Conservation (phyloP, 371 early-diverging fungal genomes). For the Umbelopsis sp. region DNA sequence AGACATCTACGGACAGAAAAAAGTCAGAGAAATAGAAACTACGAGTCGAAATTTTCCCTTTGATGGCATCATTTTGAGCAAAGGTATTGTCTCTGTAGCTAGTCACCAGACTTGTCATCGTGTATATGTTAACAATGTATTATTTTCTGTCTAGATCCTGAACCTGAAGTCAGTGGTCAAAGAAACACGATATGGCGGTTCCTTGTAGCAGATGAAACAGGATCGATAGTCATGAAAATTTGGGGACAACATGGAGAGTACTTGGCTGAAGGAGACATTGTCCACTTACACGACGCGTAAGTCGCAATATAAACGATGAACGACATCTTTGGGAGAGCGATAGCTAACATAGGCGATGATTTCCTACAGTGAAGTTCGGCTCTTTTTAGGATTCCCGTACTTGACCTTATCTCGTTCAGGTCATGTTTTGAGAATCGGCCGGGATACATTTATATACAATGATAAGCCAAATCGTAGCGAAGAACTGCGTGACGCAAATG, state of each 20-base stretch:
- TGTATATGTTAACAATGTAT: background rate
- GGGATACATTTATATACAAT: conserved; percentile 1
- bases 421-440: background rate
- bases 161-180: conserved; percentile 10
- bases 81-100: background rate
- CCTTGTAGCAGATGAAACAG: conserved; percentile 11
- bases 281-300: conserved; percentile 13
- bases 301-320: background rate
- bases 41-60: conserved; percentile 3
- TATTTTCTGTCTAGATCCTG: background rate
- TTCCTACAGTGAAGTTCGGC: conserved; percentile 1
- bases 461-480: conserved; percentile 16
- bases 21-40: background rate
- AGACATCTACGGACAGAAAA: conserved; percentile 14
- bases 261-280: background rate
- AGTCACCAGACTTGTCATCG: background rate
- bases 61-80: background rate
- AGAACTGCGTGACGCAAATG: conserved; percentile 9
- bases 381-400: background rate
- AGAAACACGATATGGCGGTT: conserved; percentile 7
- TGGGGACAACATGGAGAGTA: background rate
- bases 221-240: conserved; percentile 7
- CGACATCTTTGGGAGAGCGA: too few species aligned
- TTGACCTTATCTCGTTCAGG: background rate
- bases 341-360: background rate